phyloP scores from a whole-genome alignment of 495 filamentous ascomycete genomes.

The Parmelia sp. region DNA sequence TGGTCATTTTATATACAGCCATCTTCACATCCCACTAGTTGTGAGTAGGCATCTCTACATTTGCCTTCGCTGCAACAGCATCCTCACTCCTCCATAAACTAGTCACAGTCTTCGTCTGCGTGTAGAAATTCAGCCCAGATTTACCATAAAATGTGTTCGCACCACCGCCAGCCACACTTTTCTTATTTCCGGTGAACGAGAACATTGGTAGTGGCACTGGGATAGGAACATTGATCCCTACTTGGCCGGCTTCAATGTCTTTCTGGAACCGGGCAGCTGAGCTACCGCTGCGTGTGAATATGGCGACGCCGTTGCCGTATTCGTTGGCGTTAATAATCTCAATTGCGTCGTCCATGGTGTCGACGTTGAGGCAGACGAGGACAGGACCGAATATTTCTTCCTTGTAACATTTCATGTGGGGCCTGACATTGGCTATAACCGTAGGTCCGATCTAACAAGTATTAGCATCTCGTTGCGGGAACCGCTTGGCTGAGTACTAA shows the following conservation, averaged over 20 bases:
- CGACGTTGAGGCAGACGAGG: slow-evolving; percentile 53
- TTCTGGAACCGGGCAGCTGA: slow-evolving; percentile 60
- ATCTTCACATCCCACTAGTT: slow-evolving; percentile 9
- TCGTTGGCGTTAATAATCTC: slow-evolving; percentile 59
- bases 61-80: slow-evolving; percentile 71
- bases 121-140: slow-evolving; percentile 88
- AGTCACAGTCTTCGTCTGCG: slow-evolving; percentile 95
- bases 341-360: slow-evolving; percentile 45
- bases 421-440: slow-evolving; percentile 88
- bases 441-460: slow-evolving; percentile 65
- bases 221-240: slow-evolving; percentile 64
- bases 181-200: slow-evolving; percentile 97
- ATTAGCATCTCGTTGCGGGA: not conserved
- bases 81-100: slow-evolving; percentile 84
- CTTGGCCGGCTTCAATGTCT: slow-evolving; percentile 53
- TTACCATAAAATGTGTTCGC: slow-evolving; percentile 94
- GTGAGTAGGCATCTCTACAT: slow-evolving; percentile 92
- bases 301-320: slow-evolving; percentile 64
- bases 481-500: slow-evolving; percentile 2
- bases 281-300: slow-evolving; percentile 59
- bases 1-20: not conserved
- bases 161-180: slow-evolving; percentile 86
- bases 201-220: slow-evolving; percentile 92
- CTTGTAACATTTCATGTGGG: slow-evolving; percentile 87
- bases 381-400: slow-evolving; percentile 98